A percentile compares a stretch with the other conserved stretches of the same genome.
Evolutionary conservation across 768 basidiomycete species (phyloP).

Genomic region (Lactifluus echinatus): DNA sequence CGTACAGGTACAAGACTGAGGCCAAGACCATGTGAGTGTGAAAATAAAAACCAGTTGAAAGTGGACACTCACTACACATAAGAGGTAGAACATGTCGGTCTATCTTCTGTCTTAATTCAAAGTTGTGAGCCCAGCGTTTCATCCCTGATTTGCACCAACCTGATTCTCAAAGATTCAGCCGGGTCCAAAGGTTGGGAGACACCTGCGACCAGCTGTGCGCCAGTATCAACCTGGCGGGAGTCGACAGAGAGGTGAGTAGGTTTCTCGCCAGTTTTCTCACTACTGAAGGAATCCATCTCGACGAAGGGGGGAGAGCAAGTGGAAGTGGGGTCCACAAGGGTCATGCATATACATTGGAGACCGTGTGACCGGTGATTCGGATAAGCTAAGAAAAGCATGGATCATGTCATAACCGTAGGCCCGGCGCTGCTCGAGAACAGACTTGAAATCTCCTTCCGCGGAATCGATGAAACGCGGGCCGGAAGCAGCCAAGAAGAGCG

Average conservation of each 20-base stretch:
- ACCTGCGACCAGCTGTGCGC: constrained; percentile 46
- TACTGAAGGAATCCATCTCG: constrained; percentile 12
- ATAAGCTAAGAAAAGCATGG: too few species aligned
- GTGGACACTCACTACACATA: constrained; percentile 52
- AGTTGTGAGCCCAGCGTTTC: constrained; percentile 21
- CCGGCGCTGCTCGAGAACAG: too few species aligned
- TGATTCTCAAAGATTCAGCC: constrained; percentile 41
- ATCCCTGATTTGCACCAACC: constrained; percentile 25
- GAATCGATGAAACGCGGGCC: too few species aligned
- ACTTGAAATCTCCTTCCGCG: too few species aligned
- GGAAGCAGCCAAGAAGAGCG: too few species aligned
- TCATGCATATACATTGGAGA: too few species aligned
- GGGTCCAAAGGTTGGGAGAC: constrained; percentile 39
- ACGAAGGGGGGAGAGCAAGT: neutral
- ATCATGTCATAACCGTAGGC: too few species aligned
- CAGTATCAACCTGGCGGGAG: constrained; percentile 49
- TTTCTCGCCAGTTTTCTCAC: constrained; percentile 14
- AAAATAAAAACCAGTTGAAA: neutral
- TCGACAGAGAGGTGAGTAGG: constrained; percentile 30
- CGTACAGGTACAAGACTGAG: constrained; percentile 49
- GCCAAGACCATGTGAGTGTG: neutral
- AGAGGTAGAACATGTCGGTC: constrained; percentile 59
- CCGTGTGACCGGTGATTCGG: too few species aligned
- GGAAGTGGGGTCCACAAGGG: neutral
- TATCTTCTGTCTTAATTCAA: constrained; percentile 39